These are phyloP conservation scores for Apiospora pterosperma DNA, from an alignment of 2,329 filamentous ascomycete genomes.

Conservation along the genomic window DNA sequence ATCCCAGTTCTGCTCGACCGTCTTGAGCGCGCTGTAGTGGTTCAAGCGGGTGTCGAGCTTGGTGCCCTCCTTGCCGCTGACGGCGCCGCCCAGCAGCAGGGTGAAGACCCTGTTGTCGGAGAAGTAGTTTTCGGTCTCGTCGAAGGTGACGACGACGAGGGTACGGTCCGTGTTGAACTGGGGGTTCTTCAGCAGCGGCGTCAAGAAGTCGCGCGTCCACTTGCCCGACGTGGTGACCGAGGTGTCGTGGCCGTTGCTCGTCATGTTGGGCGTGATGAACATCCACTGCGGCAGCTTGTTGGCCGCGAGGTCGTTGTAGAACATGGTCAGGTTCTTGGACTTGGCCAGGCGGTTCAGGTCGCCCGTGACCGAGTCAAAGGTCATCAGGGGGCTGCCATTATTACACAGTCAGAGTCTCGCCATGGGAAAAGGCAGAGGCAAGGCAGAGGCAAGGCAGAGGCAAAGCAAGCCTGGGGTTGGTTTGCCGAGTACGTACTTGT, in stretches of 20 bases:
- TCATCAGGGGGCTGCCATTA: constrained; percentile 22
- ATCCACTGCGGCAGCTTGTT: constrained; percentile 27
- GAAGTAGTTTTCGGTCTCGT: constrained; percentile 23
- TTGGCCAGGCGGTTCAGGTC: constrained; percentile 25
- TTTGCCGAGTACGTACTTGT: constrained; percentile 49
- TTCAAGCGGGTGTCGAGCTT: constrained; percentile 19
- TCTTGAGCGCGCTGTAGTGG: constrained; percentile 26
- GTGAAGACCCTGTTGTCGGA: constrained; percentile 21
- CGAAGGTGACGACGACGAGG: constrained; percentile 24
- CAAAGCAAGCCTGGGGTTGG: no score
- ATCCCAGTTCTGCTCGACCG: constrained; percentile 25
- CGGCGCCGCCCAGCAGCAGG: constrained; percentile 20
- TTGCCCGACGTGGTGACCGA: constrained; percentile 22
- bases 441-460: no score
- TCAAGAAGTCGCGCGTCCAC: constrained; percentile 24
- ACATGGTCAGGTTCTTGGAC: constrained; percentile 28
- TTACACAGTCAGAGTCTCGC: background rate
- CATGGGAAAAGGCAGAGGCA: background rate
- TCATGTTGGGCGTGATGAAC: constrained; percentile 48
- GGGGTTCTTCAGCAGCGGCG: constrained; percentile 23
- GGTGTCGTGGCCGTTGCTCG: constrained; percentile 26
- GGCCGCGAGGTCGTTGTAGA: constrained; percentile 22
- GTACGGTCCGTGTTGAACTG: constrained; percentile 34
- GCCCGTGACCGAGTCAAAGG: constrained; percentile 25
- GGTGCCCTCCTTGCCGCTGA: constrained; percentile 20